Evolutionary conservation across 495 filamentous ascomycete species (phyloP).

Genomic region (Penicillium steckii): DNA sequence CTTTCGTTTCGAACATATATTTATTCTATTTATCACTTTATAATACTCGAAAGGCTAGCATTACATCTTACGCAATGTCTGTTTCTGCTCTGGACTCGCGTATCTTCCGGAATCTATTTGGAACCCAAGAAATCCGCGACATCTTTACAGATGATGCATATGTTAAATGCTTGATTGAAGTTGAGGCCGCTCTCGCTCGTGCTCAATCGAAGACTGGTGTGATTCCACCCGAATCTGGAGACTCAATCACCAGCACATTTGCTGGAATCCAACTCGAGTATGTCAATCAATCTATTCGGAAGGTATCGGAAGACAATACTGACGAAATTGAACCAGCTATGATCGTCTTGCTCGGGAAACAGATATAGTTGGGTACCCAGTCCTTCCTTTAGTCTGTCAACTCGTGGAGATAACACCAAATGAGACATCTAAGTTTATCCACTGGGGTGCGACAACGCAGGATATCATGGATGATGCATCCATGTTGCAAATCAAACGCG

Average conservation of each 20-base stretch:
- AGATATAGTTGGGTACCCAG: constrained; percentile 49
- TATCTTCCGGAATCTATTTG: constrained; percentile 17
- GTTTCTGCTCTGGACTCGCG: constrained; percentile 13
- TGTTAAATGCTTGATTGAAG: constrained; percentile 8
- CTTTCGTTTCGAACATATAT: background rate
- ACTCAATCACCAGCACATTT: constrained; percentile 28
- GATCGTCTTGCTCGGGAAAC: constrained; percentile 37
- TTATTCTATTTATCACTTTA: background rate
- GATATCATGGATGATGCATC: constrained; percentile 45
- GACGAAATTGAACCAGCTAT: constrained; percentile 15
- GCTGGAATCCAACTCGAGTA: constrained; percentile 20
- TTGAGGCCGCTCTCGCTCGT: constrained; percentile 44
- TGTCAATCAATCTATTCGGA: background rate
- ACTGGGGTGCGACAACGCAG: constrained; percentile 54
- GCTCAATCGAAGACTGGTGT: constrained; percentile 39
- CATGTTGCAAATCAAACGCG: constrained; percentile 43
- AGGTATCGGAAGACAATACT: background rate
- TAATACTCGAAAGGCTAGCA: too few relatives aligned
- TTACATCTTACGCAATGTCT: background rate
- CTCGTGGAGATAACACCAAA: constrained; percentile 15
- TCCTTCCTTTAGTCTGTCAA: constrained; percentile 45
- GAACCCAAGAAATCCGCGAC: constrained; percentile 20
- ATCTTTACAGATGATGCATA: constrained; percentile 21
- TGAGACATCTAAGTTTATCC: constrained; percentile 38
- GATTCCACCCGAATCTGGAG: constrained; percentile 39